These are phyloP conservation scores for Massarina eburnea DNA, from an alignment of 2,329 filamentous ascomycete genomes.

Conservation along the genomic window DNA sequence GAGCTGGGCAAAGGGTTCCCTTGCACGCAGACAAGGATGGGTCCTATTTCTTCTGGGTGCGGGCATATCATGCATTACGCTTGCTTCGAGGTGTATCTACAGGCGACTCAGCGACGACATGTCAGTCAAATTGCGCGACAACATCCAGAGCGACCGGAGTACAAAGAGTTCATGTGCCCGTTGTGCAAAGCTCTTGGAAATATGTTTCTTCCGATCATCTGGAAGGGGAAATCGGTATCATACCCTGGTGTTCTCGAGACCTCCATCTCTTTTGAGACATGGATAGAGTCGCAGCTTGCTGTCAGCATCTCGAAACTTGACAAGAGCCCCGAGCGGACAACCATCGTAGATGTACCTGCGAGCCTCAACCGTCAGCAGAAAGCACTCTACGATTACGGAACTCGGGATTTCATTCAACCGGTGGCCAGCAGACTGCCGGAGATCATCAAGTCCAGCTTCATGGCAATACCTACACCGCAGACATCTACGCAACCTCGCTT, in stretches of 20 bases:
- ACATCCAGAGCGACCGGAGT: conserved; percentile 78
- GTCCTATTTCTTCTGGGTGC: conserved; percentile 86
- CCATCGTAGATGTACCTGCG: conserved; percentile 23
- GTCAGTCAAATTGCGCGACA: conserved; percentile 90
- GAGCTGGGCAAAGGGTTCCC: conserved; percentile 89
- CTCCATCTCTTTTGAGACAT: conserved; percentile 65
- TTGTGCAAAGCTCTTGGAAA: conserved; percentile 97
- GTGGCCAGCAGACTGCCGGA: conserved; percentile 47
- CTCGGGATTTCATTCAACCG: conserved; percentile 53
- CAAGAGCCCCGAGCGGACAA: conserved; percentile 44
- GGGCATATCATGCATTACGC: conserved; percentile 98
- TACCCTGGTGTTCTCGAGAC: conserved; percentile 71
- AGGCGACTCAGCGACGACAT: conserved; percentile 81
- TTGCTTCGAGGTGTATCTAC: conserved; percentile 90
- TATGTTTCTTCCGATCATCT: conserved; percentile 89
- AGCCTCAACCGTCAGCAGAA: conserved; percentile 47
- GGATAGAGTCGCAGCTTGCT: conserved; percentile 64
- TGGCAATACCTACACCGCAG: conserved; percentile 23
- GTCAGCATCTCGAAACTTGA: conserved; percentile 51
- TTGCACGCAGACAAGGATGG: conserved; percentile 63
- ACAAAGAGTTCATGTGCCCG: conserved; percentile 92
- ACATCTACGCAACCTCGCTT: conserved; percentile 25
- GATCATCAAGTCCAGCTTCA: conserved; percentile 29
- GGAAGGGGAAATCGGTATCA: conserved; percentile 87
- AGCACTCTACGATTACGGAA: conserved; percentile 55